These are phyloP conservation scores for Apophysomyces elegans DNA, from an alignment of 371 early-diverging fungal genomes.

Conservation along the genomic window DNA sequence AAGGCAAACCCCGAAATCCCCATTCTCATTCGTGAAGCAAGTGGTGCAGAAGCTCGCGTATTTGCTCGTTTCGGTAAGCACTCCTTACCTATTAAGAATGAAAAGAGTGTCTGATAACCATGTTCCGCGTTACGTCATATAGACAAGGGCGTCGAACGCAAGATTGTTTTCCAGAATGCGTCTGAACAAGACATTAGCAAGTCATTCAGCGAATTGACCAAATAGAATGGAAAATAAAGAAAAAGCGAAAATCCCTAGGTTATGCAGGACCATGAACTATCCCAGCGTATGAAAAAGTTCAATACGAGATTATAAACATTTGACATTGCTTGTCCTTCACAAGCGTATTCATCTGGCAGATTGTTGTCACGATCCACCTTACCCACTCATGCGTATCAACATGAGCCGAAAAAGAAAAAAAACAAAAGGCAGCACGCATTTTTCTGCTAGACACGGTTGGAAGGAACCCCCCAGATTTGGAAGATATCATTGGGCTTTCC, in stretches of 20 bases:
- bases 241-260: not conserved
- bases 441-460: too few relatives aligned
- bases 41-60: slow-evolving; percentile 83
- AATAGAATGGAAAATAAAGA: not conserved
- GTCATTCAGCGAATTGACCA: slow-evolving; percentile 46
- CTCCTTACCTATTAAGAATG: not conserved
- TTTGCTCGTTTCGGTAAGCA: slow-evolving; percentile 89
- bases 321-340: too few relatives aligned
- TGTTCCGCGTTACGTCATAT: slow-evolving; percentile 12
- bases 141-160: slow-evolving; percentile 88
- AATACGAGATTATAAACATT: too few relatives aligned
- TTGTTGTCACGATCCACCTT: not conserved
- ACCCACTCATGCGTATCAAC: not conserved
- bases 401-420: too few relatives aligned
- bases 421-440: too few relatives aligned
- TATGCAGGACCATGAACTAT: too few relatives aligned
- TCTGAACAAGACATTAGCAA: slow-evolving; percentile 75
- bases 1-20: slow-evolving; percentile 87
- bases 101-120: not conserved
- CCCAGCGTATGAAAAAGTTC: too few relatives aligned
- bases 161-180: slow-evolving; percentile 75
- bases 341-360: not conserved
- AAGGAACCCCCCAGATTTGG: too few relatives aligned
- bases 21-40: slow-evolving; percentile 90
- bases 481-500: too few relatives aligned